A percentile compares a stretch with the other conserved stretches of the same genome.
These are phyloP conservation scores for Metschnikowia arizonensis DNA, from an alignment of 805 yeast species.

Conservation along the genomic window DNA sequence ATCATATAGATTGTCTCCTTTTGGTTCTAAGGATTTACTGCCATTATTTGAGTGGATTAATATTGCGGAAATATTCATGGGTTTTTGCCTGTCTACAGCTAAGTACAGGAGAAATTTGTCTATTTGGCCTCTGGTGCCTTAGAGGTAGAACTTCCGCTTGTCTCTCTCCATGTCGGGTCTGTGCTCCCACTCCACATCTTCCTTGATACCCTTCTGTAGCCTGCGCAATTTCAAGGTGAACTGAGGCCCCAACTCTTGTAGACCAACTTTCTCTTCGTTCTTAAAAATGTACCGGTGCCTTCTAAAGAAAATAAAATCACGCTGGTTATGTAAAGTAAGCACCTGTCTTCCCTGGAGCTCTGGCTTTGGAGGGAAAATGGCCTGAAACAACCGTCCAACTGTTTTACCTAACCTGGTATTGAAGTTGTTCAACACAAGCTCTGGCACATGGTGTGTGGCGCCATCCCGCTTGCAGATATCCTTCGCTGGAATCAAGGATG, in stretches of 20 bases:
- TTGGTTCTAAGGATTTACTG: not conserved
- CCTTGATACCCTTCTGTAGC: slow-evolving; percentile 85
- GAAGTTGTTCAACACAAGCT: slow-evolving; percentile 86
- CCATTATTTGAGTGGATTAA: no score
- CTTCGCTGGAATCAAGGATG: slow-evolving; percentile 72
- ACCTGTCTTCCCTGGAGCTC: slow-evolving; percentile 96
- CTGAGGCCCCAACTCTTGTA: slow-evolving; percentile 96
- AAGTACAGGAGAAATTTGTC: not conserved
- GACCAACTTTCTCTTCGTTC: slow-evolving; percentile 87
- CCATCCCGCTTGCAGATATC: slow-evolving; percentile 83
- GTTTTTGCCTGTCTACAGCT: no score
- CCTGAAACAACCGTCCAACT: slow-evolving; percentile 86
- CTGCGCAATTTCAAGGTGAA: slow-evolving; percentile 86
- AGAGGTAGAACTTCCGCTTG: slow-evolving; percentile 85
- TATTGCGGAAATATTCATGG: no score
- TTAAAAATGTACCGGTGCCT: slow-evolving; percentile 88
- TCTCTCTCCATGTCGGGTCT: slow-evolving; percentile 95
- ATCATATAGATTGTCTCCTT: no score
- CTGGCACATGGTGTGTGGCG: slow-evolving; percentile 89
- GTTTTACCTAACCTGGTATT: slow-evolving; percentile 90
- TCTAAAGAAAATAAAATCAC: slow-evolving; percentile 93
- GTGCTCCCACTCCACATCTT: slow-evolving; percentile 95
- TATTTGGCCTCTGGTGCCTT: slow-evolving; percentile 10
- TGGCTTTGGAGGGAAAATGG: slow-evolving; percentile 88
- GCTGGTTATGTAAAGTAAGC: slow-evolving; percentile 90